Percentiles rank a stretch among this genome's conserved stretches.
phyloP scores from a whole-genome alignment of 257 asterid species.

The Solanum raphanifolium region DNA sequence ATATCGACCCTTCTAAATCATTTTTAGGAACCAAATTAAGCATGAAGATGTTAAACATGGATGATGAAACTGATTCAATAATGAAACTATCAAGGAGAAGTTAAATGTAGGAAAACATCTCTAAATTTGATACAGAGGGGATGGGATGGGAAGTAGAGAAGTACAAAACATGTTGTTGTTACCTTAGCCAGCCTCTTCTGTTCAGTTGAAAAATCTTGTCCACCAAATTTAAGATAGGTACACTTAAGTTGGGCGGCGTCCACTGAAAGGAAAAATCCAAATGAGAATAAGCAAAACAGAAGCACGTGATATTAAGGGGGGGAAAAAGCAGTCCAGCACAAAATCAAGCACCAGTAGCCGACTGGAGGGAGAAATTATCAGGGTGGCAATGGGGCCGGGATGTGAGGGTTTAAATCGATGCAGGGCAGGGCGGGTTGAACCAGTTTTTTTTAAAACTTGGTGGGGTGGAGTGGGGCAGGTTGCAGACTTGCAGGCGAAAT shows the following conservation, averaged over 20 bases:
- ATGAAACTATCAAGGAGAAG: not conserved
- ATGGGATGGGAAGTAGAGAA: not conserved
- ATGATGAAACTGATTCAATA: not conserved
- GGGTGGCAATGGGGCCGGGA: not conserved
- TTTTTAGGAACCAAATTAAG: constrained; percentile 7
- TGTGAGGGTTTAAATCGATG: not conserved
- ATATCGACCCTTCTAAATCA: not conserved
- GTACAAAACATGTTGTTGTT: constrained; percentile 5
- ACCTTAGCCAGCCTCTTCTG: constrained; percentile 99
- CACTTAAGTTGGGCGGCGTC: constrained; percentile 90
- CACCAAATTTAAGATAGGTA: constrained; percentile 88
- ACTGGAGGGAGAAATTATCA: not conserved
- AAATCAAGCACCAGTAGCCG: not conserved
- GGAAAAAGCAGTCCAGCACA: not conserved
- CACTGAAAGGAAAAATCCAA: constrained; percentile 52
- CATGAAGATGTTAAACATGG: not conserved
- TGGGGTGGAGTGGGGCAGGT: not conserved
- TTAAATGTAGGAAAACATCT: not conserved
- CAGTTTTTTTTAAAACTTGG: not conserved
- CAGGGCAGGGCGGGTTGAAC: not conserved
- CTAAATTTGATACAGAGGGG: not conserved
- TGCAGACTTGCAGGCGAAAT: not conserved
- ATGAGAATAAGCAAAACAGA: not conserved
- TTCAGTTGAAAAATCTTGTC: constrained; percentile 94
- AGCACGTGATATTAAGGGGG: not conserved